These are phyloP conservation scores for Diplodia scrobiculata DNA, from an alignment of 2,329 filamentous ascomycete species.

Conservation along the genomic window DNA sequence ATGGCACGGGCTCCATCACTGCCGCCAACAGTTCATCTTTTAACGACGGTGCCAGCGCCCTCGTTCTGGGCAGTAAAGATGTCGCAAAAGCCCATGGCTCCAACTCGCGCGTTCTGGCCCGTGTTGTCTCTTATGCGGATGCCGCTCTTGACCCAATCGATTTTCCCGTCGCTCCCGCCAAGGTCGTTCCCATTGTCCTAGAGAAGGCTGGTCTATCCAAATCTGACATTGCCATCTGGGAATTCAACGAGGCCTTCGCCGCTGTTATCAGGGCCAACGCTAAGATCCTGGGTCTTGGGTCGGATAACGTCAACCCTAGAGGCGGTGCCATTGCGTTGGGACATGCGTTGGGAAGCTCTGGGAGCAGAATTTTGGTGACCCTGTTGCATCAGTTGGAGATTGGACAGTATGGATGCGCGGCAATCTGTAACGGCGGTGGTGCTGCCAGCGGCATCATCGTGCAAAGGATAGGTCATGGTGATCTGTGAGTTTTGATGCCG, in stretches of 20 bases:
- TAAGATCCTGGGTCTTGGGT: conserved; percentile 81
- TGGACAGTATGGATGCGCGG: conserved; percentile 91
- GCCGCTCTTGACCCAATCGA: conserved; percentile 89
- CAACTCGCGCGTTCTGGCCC: conserved; percentile 79
- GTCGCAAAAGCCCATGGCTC: conserved; percentile 78
- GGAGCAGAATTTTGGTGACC: conserved; percentile 85
- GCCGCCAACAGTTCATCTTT: conserved; percentile 92
- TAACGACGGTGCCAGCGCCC: conserved; percentile 89
- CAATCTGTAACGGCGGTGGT: conserved; percentile 95
- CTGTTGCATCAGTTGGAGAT: conserved; percentile 87
- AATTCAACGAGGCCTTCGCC: conserved; percentile 98
- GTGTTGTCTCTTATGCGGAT: conserved; percentile 82
- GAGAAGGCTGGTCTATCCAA: conserved; percentile 86
- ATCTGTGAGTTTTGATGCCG: conserved; percentile 35
- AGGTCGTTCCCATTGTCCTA: conserved; percentile 87
- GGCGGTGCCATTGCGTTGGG: conserved; percentile 91
- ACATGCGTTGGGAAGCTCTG: conserved; percentile 90
- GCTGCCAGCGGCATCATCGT: conserved; percentile 90
- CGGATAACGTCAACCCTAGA: conserved; percentile 79
- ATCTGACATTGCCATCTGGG: conserved; percentile 91
- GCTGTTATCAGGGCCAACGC: conserved; percentile 93
- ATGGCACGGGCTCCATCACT: conserved; percentile 87
- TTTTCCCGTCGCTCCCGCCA: conserved; percentile 89
- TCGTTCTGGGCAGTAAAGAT: conserved; percentile 80
- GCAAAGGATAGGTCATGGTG: conserved; percentile 64